phyloP scores from a whole-genome alignment of 768 basidiomycete species.

The Hydnomerulius pinastri region DNA sequence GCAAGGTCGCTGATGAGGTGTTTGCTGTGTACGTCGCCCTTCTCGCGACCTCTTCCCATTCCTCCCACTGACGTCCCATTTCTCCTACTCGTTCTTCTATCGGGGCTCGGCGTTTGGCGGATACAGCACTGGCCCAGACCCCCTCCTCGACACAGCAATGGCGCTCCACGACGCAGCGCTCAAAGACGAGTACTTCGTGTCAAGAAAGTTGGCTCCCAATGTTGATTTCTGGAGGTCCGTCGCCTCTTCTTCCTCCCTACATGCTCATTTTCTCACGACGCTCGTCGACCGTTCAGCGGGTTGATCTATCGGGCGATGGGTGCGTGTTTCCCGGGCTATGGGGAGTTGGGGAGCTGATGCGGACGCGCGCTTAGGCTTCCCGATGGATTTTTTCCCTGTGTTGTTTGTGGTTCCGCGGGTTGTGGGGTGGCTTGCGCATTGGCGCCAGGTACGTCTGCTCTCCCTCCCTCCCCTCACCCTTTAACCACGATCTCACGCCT shows the following conservation, averaged over 20 bases:
- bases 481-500: constrained; percentile 4
- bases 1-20: constrained; percentile 89
- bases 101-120: no score
- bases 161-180: constrained; percentile 84
- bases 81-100: no score
- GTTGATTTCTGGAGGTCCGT: constrained; percentile 80
- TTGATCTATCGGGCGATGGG: constrained; percentile 93
- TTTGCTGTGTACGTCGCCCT: constrained; percentile 68
- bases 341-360: constrained; percentile 2
- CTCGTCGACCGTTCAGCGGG: constrained; percentile 47
- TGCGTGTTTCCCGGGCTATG: constrained; percentile 31
- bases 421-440: constrained; percentile 92
- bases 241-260: neutral
- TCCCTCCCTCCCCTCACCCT: neutral
- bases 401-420: constrained; percentile 91
- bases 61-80: no score
- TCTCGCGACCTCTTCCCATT: neutral
- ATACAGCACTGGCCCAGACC: constrained; percentile 78
- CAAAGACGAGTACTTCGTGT: constrained; percentile 88
- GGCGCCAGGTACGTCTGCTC: constrained; percentile 65
- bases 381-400: constrained; percentile 92
- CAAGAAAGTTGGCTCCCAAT: constrained; percentile 81
- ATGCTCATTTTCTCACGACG: neutral
- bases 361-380: constrained; percentile 63
- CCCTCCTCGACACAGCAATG: constrained; percentile 87